Conservation (phyloP, 2,329 filamentous ascomycete genomes). For the Sclerotinia nivalis region DNA sequence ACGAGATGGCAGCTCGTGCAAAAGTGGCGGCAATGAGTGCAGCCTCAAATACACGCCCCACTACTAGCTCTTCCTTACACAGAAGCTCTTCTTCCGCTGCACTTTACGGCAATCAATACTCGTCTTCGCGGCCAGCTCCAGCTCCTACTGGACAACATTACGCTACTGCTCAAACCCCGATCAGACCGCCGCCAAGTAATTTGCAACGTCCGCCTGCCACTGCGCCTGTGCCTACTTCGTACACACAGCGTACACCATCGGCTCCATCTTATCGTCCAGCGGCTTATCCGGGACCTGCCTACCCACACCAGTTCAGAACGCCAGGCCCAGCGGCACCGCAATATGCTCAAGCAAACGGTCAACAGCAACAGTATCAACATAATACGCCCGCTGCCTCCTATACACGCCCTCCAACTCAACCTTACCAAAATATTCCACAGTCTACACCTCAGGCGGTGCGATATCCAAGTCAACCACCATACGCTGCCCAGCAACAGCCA, state of each 20-base stretch:
- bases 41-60: constrained; percentile 30
- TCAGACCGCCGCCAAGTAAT: constrained; percentile 34
- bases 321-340: constrained; percentile 34
- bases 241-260: constrained; percentile 33
- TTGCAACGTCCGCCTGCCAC: constrained; percentile 38
- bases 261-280: constrained; percentile 36
- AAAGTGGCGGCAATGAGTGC: constrained; percentile 35
- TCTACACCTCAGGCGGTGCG: constrained; percentile 31
- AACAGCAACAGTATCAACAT: constrained; percentile 34
- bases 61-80: constrained; percentile 32
- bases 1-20: constrained; percentile 43
- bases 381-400: constrained; percentile 32
- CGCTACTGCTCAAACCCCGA: constrained; percentile 35
- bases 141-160: constrained; percentile 23
- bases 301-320: constrained; percentile 38
- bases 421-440: constrained; percentile 35
- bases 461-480: constrained; percentile 36
- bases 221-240: constrained; percentile 34
- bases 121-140: constrained; percentile 31
- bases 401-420: constrained; percentile 33
- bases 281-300: constrained; percentile 36
- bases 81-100: constrained; percentile 33
- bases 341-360: constrained; percentile 31
- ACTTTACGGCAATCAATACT: constrained; percentile 42
- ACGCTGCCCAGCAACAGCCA: constrained; percentile 34